Evolutionary conservation across 257 asterid genomes (phyloP).

Genomic region (Primulina eburnea): DNA sequence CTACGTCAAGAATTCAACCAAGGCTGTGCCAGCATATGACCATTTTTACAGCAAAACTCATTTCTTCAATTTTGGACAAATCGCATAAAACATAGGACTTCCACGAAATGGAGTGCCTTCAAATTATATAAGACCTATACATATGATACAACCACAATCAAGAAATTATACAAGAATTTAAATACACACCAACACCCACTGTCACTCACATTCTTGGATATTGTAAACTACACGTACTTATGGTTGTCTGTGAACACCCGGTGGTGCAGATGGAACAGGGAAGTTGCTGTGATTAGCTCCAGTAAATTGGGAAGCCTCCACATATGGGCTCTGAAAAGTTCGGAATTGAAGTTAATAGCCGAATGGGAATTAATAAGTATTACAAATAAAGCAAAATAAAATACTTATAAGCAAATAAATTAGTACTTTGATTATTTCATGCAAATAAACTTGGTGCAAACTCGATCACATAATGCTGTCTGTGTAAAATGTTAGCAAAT

Average conservation of each 20-base stretch:
- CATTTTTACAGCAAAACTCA: background rate
- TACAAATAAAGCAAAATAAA: background rate
- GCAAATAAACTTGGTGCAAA: background rate
- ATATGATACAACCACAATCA: slow-evolving; percentile 26
- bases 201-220: slow-evolving; percentile 20
- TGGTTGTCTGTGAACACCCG: slow-evolving; percentile 67
- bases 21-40: background rate
- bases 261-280: slow-evolving; percentile 96
- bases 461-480: background rate
- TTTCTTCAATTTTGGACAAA: slow-evolving; percentile 22
- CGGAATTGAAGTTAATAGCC: slow-evolving; percentile 18
- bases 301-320: slow-evolving; percentile 75
- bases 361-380: slow-evolving; percentile 1
- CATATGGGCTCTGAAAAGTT: slow-evolving; percentile 76
- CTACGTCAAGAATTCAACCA: background rate
- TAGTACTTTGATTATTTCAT: background rate
- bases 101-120: slow-evolving; percentile 7
- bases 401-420: background rate
- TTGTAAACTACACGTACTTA: slow-evolving; percentile 23
- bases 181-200: slow-evolving; percentile 28
- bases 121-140: slow-evolving; percentile 27
- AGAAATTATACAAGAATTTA: slow-evolving; percentile 24
- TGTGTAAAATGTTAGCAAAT: background rate
- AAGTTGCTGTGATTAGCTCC: slow-evolving; percentile 48
- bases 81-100: slow-evolving; percentile 16